phyloP scores from a whole-genome alignment of 257 asterid species.

The Scutellaria baicalensis region DNA sequence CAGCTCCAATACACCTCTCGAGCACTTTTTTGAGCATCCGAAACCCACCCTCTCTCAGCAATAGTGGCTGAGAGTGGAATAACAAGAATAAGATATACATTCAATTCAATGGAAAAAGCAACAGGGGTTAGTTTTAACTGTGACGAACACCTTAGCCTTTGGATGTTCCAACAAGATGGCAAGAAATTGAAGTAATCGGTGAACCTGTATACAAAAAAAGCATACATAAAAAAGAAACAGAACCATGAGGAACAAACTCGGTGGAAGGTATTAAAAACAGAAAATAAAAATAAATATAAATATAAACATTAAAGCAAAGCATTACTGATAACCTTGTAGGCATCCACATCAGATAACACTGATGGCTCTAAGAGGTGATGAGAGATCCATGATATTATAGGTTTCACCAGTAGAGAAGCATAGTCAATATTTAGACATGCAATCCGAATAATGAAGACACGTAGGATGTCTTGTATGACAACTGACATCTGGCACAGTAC shows the following conservation, averaged over 20 bases:
- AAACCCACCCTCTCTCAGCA: conserved; percentile 62
- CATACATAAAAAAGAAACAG: neutral
- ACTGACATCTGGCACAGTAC: conserved; percentile 29
- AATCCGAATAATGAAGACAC: conserved; percentile 72
- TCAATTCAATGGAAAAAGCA: conserved; percentile 6
- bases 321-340: conserved; percentile 56
- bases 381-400: conserved; percentile 61
- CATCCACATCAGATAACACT: conserved; percentile 53
- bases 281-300: too few relatives aligned
- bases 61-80: conserved; percentile 45
- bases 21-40: conserved; percentile 61
- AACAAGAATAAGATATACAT: conserved; percentile 15
- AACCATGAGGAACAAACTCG: conserved; percentile 12
- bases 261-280: conserved; percentile 27
- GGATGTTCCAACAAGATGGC: conserved; percentile 86
- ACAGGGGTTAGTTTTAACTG: conserved; percentile 3
- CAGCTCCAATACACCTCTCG: conserved; percentile 54
- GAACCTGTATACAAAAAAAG: conserved; percentile 37
- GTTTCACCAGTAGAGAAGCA: conserved; percentile 69
- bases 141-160: conserved; percentile 63
- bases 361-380: conserved; percentile 46
- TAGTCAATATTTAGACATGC: conserved; percentile 57
- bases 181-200: conserved; percentile 63
- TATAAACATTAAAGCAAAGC: neutral
- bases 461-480: conserved; percentile 76